Base-by-base conservation (phyloP, 768 basidiomycete genomes). In the Rhodocollybia butyracea region DNA sequence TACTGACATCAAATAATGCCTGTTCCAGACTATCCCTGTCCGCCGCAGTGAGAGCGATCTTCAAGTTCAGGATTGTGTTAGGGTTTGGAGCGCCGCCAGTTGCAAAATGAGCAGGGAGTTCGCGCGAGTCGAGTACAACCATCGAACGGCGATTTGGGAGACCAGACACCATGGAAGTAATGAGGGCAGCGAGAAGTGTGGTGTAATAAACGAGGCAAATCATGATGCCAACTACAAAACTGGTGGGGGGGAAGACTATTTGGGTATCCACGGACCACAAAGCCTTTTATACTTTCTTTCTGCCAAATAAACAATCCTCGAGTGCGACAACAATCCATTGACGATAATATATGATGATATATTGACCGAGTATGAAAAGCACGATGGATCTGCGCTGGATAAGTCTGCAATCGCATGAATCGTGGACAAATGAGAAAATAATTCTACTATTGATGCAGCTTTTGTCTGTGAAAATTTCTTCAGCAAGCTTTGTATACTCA, bases 21-120 rank as follows among this genome's bases (percentile, higher is more conserved):
- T 68, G 62, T 57, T 74, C 68, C 7, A 77, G 70, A 11, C 73
- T 74, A 10, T 54, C 54, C 29, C 69, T 66, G 58, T 77, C 62
- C 47, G 59, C 67, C 50, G 69, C 69, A 21, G 62, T 64, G 46
- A 77, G 66, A 3, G 67, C 74, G 46, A 77, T 58, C 43, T 72
- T 71, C 40, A 77, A 61, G 51, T 66, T 70, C 38, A 79, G 64
- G 15, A 61, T 57, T 1, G 65, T 58, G 51, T 69, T 64, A 2
- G 64, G 56, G 5, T 67, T 47, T 2, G 73, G 71, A 30, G 66
- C 45, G 19, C 70, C 71, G 15, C 54, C 57, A 41, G 55, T 52
- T 19, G 61, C 51, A 60, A 73, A 74, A 19, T 63, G 66, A 2
- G 56, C 34, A 3, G 73, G 73, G 17, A 64, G 59, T 0, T 42